Conservation (phyloP, 1,139 yeast genomes). For the Candida mesenterica region DNA sequence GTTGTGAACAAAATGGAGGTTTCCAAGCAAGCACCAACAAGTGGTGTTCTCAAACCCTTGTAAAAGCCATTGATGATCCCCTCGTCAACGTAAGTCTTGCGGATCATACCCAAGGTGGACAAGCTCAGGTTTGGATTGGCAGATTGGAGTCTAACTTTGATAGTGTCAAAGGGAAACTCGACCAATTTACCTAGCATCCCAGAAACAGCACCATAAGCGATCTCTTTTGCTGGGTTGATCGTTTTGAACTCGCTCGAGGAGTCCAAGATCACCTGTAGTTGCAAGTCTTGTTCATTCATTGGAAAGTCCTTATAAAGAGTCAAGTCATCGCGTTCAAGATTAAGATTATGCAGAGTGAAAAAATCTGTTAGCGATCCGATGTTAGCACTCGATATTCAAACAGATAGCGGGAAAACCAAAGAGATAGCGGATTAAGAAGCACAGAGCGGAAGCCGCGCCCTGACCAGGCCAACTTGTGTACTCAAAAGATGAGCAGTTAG, state of each 20-base stretch:
- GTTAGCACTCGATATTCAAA: too few relatives aligned
- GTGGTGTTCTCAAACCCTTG: conserved; percentile 75
- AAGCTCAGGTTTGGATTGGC: conserved; percentile 13
- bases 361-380: background rate
- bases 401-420: too few relatives aligned
- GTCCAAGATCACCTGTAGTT: conserved; percentile 1
- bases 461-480: too few relatives aligned
- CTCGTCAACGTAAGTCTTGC: conserved; percentile 58
- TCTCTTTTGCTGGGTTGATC: conserved; percentile 33
- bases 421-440: too few relatives aligned
- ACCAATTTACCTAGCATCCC: conserved; percentile 83
- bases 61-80: conserved; percentile 55
- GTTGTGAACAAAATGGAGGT: conserved; percentile 70
- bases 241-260: conserved; percentile 7
- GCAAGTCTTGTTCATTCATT: conserved; percentile 3
- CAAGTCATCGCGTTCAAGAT: background rate
- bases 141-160: conserved; percentile 85
- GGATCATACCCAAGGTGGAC: conserved; percentile 56
- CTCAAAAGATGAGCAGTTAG: too few relatives aligned
- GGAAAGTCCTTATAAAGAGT: too few relatives aligned
- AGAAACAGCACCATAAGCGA: conserved; percentile 52
- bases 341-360: background rate
- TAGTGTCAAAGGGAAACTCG: conserved; percentile 91
- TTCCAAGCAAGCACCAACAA: conserved; percentile 85
- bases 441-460: too few relatives aligned